Evolutionary conservation across 1,284 basidiomycete species (phyloP).

Genomic region (Filobasidium uniguttulatum): DNA sequence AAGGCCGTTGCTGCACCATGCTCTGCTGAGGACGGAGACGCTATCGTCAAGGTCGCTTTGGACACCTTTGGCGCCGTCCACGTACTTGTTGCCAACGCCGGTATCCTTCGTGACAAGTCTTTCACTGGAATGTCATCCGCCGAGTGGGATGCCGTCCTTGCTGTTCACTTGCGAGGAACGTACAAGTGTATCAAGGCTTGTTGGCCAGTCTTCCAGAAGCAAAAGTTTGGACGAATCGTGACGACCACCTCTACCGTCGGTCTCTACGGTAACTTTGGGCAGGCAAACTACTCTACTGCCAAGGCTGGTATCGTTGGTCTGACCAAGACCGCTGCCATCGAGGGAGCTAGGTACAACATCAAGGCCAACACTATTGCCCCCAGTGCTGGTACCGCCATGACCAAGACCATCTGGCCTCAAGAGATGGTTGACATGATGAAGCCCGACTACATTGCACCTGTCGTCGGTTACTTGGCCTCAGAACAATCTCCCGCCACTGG

Average conservation of each 20-base stretch:
- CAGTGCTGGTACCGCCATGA: constrained; percentile 84
- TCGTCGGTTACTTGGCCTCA: constrained; percentile 83
- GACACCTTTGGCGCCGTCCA: constrained; percentile 83
- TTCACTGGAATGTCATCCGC: constrained; percentile 78
- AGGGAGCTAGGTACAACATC: constrained; percentile 84
- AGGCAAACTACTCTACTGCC: constrained; percentile 72
- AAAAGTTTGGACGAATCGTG: constrained; percentile 91
- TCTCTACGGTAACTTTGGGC: constrained; percentile 89
- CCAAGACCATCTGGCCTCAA: constrained; percentile 59
- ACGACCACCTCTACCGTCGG: constrained; percentile 88
- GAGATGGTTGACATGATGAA: constrained; percentile 93
- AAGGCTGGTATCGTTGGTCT: constrained; percentile 89
- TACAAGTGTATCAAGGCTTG: constrained; percentile 76
- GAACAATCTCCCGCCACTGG: constrained; percentile 63
- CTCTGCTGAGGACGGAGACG: constrained; percentile 75
- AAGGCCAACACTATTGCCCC: constrained; percentile 79
- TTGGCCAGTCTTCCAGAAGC: constrained; percentile 94
- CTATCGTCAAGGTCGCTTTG: constrained; percentile 73
- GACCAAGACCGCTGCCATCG: constrained; percentile 76
- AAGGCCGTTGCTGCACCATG: constrained; percentile 72
- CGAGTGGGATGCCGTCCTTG: constrained; percentile 88
- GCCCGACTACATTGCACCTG: constrained; percentile 81
- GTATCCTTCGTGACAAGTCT: constrained; percentile 82
- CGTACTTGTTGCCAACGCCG: constrained; percentile 84
- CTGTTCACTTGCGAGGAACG: constrained; percentile 61